phyloP scores from a whole-genome alignment of 352 stramenopile species.

The Globisporangium cystogenes region DNA sequence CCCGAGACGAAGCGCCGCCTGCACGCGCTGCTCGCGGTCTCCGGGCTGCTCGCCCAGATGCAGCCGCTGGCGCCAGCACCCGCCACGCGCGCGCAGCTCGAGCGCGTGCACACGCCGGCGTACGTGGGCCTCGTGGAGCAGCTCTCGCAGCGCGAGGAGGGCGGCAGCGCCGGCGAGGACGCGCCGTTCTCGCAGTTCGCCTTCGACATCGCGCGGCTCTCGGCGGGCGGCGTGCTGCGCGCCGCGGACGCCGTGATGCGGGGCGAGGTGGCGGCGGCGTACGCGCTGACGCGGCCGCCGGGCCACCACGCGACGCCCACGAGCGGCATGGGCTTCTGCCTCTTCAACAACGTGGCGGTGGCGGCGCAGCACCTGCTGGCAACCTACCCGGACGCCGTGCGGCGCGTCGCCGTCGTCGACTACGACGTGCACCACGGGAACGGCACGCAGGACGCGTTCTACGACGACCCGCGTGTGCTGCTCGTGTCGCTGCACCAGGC shows the following conservation, averaged over 20 bases:
- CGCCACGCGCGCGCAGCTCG: constrained; percentile 43
- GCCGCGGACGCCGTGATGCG: constrained; percentile 55
- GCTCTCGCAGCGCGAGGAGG: constrained; percentile 44
- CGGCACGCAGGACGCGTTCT: constrained; percentile 91
- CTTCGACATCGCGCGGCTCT: constrained; percentile 72
- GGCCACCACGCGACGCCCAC: constrained; percentile 60
- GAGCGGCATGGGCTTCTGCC: constrained; percentile 63
- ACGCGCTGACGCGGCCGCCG: constrained; percentile 62
- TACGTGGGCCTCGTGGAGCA: constrained; percentile 54
- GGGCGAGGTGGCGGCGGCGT: constrained; percentile 33
- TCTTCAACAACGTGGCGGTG: constrained; percentile 74
- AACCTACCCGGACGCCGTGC: constrained; percentile 61
- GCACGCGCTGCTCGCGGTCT: constrained; percentile 72
- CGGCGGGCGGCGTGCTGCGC: constrained; percentile 50
- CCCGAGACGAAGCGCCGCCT: constrained; percentile 78
- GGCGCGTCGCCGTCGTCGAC: constrained; percentile 92
- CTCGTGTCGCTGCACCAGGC: constrained; percentile 79
- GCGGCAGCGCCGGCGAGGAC: constrained; percentile 67
- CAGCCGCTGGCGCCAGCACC: constrained; percentile 21
- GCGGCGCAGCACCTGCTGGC: constrained; percentile 39
- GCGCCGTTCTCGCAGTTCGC: constrained; percentile 65
- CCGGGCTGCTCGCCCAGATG: constrained; percentile 51
- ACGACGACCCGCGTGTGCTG: constrained; percentile 64
- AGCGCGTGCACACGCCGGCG: constrained; percentile 39
- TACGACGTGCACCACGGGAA: constrained; percentile 97